Conservation (phyloP, 129 eudicot species). For the Apium graveolens region DNA sequence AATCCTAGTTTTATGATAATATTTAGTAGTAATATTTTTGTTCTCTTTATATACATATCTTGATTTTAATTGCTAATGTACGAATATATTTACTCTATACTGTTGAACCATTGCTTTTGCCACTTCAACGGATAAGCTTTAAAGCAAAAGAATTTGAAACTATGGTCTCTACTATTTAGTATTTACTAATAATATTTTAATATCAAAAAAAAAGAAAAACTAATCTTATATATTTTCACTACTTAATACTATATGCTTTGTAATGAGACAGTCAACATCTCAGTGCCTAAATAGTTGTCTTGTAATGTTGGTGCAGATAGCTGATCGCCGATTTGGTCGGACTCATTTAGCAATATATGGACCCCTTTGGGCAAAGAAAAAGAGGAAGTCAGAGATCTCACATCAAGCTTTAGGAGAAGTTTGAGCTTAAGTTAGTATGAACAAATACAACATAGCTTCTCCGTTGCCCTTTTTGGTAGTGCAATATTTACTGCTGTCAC, state of each 20-base stretch:
- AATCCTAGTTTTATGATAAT: neutral
- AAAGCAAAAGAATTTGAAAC: neutral
- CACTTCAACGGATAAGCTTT: neutral
- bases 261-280: neutral
- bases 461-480: conserved; percentile 3
- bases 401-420: conserved; percentile 8
- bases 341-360: conserved; percentile 92
- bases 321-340: conserved; percentile 90
- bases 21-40: neutral
- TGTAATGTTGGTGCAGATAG: conserved; percentile 45
- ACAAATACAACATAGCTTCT: neutral
- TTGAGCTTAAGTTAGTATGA: conserved; percentile 5
- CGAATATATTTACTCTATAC: neutral
- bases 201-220: neutral
- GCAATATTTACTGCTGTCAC: neutral
- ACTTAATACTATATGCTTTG: neutral
- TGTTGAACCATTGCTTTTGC: neutral
- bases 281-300: conserved; percentile 1
- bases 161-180: neutral
- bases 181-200: neutral
- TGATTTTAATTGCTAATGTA: neutral
- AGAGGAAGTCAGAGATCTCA: conserved; percentile 29
- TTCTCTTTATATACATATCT: neutral
- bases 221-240: neutral
- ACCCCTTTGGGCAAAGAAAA: conserved; percentile 85